Evolutionary conservation across 2,329 filamentous ascomycete genomes (phyloP), one percentile per base, ranked within the genome.

Genomic region (Hymenotorrendiella dingleyae): DNA sequence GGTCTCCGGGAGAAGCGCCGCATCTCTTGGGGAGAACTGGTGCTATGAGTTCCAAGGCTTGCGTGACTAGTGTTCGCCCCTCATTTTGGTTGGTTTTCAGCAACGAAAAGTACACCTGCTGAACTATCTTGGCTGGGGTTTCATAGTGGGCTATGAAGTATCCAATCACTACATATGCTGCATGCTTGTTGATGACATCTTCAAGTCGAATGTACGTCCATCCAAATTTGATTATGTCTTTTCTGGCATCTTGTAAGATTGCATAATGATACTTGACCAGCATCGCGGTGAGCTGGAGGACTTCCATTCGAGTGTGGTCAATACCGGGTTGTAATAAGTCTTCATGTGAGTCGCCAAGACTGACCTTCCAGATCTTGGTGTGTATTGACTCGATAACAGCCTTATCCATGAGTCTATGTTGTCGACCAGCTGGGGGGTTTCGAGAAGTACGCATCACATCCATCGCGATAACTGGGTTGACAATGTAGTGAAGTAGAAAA

Each of bases 141-240:
- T 98, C 94, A 60, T 94, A 98, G 51, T 94, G 86, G 0, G 88
- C 87, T 56, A 98, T 96, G 68, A 98, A 98, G 65, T 96, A 98
- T 3, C 87, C 89, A 48, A 98, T 94, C 5, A 98, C 80, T 4
- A 96, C 91, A 57, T 98, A 98, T 3, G 93, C 90, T 1, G 91
- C 93, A 62, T 97, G 93, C 64, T 98, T 98, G 71, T 97, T 98
- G 69, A 98, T 95, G 44, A 95, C 86, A 63, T 99, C 93, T 59
- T 99, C 94, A n/a, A 98, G 76, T 19, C 87, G 81, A 57, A 98
- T 98, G 61, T 95, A 97, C 14, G 90, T 95, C 93, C 93, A 99
- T 3, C 89, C 90, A 64, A 97, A 98, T 66, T 96, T 97, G 60
- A 98, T 98, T 49, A 98, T 91, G 52, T 98, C 93, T 65, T 98